Evolutionary conservation across 495 filamentous ascomycete genomes (phyloP), one percentile per base, ranked within the genome.

Genomic region (Penicillium nucicola): DNA sequence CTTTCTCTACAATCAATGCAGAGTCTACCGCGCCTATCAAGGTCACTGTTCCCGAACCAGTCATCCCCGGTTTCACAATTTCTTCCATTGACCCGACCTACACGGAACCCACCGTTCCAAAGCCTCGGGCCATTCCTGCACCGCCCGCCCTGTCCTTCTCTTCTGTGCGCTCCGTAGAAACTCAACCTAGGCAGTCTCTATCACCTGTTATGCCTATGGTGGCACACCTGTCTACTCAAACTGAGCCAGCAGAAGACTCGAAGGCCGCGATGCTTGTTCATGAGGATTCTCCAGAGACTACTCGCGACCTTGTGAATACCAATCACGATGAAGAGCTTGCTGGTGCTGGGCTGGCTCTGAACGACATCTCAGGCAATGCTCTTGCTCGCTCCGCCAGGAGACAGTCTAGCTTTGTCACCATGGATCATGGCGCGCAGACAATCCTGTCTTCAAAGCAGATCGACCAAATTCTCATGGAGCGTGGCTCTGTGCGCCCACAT

Each of bases 371-470:
- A 52, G 70, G 74, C 15, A 77, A 78, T 58, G 58, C 69, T 40
- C 48, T 69, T 11, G 50, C 66, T 17, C 67, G 65, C 32, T 58
- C 60, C 28, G 36, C 56, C 19, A 63, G 47, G 51, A 53, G 65
- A 40, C 55, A 53, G 7, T 57, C 55, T 25, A 70, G 61, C 34
- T 77, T 72, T 53, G 68, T 76, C 36, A 83, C 75, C 40, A 69
- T 72, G 31, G 85, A 92, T 60, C 85, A 89, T 46, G 78, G 80
- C 41, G 80, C 82, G 12, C 89, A 95, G 66, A 92, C 89, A 30
- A 72, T 83, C 7, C 66, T 92, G 30, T 91, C 88, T 12, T 81
- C 84, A 0, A 79, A 86, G 35, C 82, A 82, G 40, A 84, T 92
- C 49, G 87, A 91, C 49, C 78, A 79, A 41, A 69, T 89, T 45